Base-by-base conservation (phyloP, 2,329 filamentous ascomycete genomes). In the Microcyclosporella mali region DNA sequence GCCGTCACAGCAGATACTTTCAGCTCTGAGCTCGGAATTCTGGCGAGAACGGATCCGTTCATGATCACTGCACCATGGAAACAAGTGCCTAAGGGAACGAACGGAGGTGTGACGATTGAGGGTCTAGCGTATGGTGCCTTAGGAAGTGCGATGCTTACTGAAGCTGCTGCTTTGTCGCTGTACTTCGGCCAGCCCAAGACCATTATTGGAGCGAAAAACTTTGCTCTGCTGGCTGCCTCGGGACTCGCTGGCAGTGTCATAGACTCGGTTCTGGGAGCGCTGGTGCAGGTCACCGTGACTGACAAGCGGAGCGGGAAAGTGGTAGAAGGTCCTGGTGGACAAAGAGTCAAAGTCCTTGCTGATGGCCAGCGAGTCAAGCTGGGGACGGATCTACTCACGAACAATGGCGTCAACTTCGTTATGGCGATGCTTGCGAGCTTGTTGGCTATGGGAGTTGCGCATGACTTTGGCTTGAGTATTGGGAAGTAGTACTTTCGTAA, bases 1-100 rank as follows among this genome's bases (percentile, higher is more conserved):
- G 86, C 87, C 37, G 88, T 94, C 8, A 81, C 88, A 15, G 87
- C 90, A 37, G 92, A 98, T 64, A 98, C 92, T 0, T 92, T 95
- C 63, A 89, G 85, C 44, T 95, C 88, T 9, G 92, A 98, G 69
- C 80, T 98, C 15, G 92, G 92, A 11, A 98, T 98, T 43, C 73
- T 98, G 10, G 84, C 89, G 6, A 78, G 74, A 46, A 75, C 75
- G 17, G 70, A 78, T 33, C 92, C 92, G 7, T 81, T 89, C 28
- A 78, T 98, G 29, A 90, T 98, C 61, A 95, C 88, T 3, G 89
- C 85, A 11, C 79, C 76, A 12, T 74, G 92, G 58, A 82, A 85
- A 46, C 76, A 79, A 51, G 92, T 97, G 0, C 89, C 92, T 0
- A 83, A 79, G 1, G 92, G 92, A 37, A 97, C 92, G 32, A 98